phyloP scores from a whole-genome alignment of 2,329 filamentous ascomycete genomes.

The Xylariales sp. region DNA sequence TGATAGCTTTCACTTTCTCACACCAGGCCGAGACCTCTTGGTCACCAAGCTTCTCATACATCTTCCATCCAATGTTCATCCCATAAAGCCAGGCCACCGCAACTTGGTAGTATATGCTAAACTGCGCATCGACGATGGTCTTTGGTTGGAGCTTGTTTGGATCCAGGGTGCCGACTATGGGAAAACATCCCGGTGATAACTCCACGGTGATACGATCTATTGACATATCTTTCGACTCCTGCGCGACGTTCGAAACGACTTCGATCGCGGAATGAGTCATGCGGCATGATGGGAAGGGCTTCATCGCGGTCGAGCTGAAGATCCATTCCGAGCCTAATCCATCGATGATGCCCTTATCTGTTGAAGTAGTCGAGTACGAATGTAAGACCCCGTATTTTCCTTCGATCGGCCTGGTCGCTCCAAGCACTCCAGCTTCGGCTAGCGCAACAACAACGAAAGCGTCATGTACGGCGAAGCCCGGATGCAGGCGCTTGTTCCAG shows the following conservation, averaged over 20 bases:
- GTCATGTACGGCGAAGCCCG: conserved; percentile 23
- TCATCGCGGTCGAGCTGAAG: conserved; percentile 20
- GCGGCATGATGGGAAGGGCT: conserved; percentile 22
- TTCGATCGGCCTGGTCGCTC: conserved; percentile 19
- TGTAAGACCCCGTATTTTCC: conserved; percentile 20
- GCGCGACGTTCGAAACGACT: conserved; percentile 15
- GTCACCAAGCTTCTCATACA: conserved; percentile 20
- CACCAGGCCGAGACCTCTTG: conserved; percentile 15
- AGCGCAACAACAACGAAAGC: conserved; percentile 21
- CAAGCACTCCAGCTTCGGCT: conserved; percentile 20
- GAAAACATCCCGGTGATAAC: conserved; percentile 16
- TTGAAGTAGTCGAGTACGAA: conserved; percentile 16
- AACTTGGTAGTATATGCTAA: conserved; percentile 25
- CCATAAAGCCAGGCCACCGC: conserved; percentile 22
- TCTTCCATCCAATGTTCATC: conserved; percentile 17
- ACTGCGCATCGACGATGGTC: conserved; percentile 24
- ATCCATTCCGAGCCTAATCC: conserved; percentile 18
- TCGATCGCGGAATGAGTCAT: conserved; percentile 26
- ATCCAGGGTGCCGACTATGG: conserved; percentile 17
- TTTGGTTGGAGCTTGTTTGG: conserved; percentile 21
- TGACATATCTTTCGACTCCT: conserved; percentile 8
- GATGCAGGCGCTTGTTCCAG: conserved; percentile 26
- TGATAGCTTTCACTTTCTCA: conserved; percentile 15
- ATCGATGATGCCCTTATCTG: conserved; percentile 12
- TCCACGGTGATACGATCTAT: conserved; percentile 16